These are phyloP conservation scores for Iris macrosiphon DNA, from an alignment of 106 monocot species.

Conservation along the genomic window DNA sequence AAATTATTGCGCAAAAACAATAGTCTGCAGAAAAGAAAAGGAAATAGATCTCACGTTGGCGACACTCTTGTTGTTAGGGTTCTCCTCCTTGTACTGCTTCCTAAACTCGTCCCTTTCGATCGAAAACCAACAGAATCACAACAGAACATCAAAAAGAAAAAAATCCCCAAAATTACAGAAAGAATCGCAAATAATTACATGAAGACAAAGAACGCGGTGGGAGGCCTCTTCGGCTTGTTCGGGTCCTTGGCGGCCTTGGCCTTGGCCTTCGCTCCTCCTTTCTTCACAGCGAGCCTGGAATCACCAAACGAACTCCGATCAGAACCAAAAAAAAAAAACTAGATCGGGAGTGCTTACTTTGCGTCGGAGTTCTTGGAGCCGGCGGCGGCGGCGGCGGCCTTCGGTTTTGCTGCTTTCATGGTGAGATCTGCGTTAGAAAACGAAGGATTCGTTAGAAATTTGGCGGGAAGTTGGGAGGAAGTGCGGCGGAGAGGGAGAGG, in stretches of 20 bases:
- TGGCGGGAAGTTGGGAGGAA: background rate
- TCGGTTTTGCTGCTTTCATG: background rate
- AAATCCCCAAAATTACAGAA: background rate
- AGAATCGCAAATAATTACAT: conserved; percentile 13
- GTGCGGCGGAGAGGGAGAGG: background rate
- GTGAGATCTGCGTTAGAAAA: background rate
- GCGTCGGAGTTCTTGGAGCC: too few relatives aligned
- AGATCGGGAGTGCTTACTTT: background rate
- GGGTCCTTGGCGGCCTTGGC: conserved; percentile 21
- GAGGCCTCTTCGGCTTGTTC: conserved; percentile 39
- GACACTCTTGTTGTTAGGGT: conserved; percentile 73
- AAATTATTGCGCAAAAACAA: background rate
- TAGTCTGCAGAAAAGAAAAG: too few relatives aligned
- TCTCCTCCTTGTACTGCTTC: conserved; percentile 70
- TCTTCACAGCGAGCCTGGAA: conserved; percentile 5
- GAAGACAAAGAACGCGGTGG: conserved; percentile 44
- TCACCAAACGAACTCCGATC: too few relatives aligned
- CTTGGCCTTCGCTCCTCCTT: conserved; percentile 13
- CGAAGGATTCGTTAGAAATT: background rate
- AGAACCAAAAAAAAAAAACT: background rate
- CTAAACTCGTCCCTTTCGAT: conserved; percentile 80
- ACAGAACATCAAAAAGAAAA: background rate
- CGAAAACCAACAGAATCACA: background rate
- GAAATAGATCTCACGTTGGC: conserved; percentile 41
- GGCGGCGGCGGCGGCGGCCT: background rate